These are phyloP conservation scores for Trichoderma virens DNA, from an alignment of 495 filamentous ascomycete genomes.

Conservation along the genomic window DNA sequence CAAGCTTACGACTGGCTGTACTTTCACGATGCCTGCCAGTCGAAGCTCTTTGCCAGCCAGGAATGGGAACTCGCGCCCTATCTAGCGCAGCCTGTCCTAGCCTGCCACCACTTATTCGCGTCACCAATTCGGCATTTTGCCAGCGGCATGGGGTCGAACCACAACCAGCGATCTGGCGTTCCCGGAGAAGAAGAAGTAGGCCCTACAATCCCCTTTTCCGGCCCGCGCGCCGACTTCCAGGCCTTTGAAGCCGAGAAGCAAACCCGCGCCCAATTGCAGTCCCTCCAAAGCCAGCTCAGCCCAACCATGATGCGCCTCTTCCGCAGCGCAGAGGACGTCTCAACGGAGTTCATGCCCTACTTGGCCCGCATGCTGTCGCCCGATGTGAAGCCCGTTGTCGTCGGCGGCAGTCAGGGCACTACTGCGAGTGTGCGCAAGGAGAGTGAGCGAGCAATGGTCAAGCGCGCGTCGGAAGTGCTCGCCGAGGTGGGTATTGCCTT, in stretches of 20 bases:
- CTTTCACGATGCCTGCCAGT: conserved; percentile 80
- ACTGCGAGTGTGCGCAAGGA: conserved; percentile 82
- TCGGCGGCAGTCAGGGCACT: conserved; percentile 58
- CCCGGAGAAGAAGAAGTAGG: conserved; percentile 39
- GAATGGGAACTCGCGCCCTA: conserved; percentile 87
- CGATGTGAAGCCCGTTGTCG: conserved; percentile 84
- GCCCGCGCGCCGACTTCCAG: conserved; percentile 67
- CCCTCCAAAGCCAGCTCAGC: conserved; percentile 46
- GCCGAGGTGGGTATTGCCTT: conserved; percentile 69
- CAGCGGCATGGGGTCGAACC: conserved; percentile 16
- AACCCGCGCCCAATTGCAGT: conserved; percentile 47
- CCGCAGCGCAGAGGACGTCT: conserved; percentile 63
- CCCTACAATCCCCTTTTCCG: conserved; percentile 63
- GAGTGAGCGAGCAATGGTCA: conserved; percentile 70
- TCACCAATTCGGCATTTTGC: conserved; percentile 41
- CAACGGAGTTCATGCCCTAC: conserved; percentile 76
- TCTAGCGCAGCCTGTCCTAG: conserved; percentile 73
- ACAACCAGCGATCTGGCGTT: conserved; percentile 33
- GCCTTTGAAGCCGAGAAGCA: conserved; percentile 69
- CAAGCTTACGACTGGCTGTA: conserved; percentile 87
- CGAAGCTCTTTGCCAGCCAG: conserved; percentile 63
- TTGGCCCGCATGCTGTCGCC: conserved; percentile 76
- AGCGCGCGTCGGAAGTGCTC: conserved; percentile 72
- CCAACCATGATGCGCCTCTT: conserved; percentile 64
- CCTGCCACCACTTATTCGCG: conserved; percentile 89